phyloP scores from a whole-genome alignment of 805 yeast species.

The Sugiyamaella smithiae region DNA sequence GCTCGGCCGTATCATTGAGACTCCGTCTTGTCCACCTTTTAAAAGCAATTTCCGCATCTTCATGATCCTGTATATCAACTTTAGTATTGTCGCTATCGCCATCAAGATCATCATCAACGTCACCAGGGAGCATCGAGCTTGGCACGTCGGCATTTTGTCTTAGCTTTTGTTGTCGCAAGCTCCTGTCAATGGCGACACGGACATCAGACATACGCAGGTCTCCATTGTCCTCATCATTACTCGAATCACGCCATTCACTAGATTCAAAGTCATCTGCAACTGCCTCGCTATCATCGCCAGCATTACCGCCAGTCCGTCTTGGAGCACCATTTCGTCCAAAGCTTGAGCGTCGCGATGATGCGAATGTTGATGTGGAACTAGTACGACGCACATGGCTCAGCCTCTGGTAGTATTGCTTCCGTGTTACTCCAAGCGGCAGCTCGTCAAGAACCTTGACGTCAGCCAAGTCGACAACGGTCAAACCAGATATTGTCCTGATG shows the following conservation, averaged over 20 bases:
- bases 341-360: conserved; percentile 17
- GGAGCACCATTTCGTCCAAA: conserved; percentile 14
- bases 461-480: conserved; percentile 33
- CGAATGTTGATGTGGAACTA: conserved; percentile 25
- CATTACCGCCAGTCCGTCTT: conserved; percentile 19
- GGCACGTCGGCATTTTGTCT: neutral
- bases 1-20: conserved; percentile 17
- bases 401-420: conserved; percentile 15
- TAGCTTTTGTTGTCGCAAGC: neutral
- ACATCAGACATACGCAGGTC: conserved; percentile 13
- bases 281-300: conserved; percentile 18
- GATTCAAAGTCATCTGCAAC: conserved; percentile 24
- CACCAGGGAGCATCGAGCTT: neutral
- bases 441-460: conserved; percentile 19
- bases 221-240: conserved; percentile 16
- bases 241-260: conserved; percentile 22
- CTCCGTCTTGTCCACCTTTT: conserved; percentile 2
- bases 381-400: conserved; percentile 13
- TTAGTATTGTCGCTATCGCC: conserved; percentile 1
- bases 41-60: neutral
- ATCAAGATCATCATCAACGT: neutral
- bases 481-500: conserved; percentile 50
- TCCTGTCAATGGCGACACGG: neutral
- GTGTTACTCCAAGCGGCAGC: conserved; percentile 29
- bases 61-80: neutral